Conservation (phyloP, 1,284 basidiomycete genomes). For the Pisolithus thermaeus region DNA sequence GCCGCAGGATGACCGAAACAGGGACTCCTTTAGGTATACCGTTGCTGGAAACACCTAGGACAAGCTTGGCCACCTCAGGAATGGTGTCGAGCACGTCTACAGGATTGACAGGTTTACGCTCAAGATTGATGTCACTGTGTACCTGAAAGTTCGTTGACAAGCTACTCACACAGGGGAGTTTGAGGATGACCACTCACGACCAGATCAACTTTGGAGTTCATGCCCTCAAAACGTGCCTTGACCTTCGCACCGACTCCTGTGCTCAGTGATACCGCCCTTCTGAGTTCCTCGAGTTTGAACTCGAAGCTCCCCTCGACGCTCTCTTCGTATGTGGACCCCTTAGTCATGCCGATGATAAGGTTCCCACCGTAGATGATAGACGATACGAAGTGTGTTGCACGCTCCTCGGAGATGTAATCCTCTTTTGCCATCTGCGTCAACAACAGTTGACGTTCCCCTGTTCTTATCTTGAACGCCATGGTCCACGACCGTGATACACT, state of each 20-base stretch:
- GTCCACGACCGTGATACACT: neutral
- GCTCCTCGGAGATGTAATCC: neutral
- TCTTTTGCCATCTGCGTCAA: neutral
- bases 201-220: too few species aligned
- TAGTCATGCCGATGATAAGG: neutral
- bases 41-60: neutral
- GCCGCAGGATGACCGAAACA: too few species aligned
- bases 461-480: neutral
- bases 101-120: neutral
- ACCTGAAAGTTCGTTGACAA: neutral
- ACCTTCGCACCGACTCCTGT: too few species aligned
- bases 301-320: neutral
- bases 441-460: neutral
- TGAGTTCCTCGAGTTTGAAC: too few species aligned
- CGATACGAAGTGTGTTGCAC: conserved; percentile 1
- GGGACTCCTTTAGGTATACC: too few species aligned
- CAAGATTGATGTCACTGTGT: neutral
- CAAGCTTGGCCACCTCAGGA: neutral
- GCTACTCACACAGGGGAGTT: too few species aligned
- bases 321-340: neutral
- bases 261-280: too few species aligned
- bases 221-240: too few species aligned
- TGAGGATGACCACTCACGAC: too few species aligned
- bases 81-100: neutral
- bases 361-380: neutral